These are phyloP conservation scores for Magnusiomyces paraingens DNA, from an alignment of 1,139 yeast genomes.

Conservation along the genomic window DNA sequence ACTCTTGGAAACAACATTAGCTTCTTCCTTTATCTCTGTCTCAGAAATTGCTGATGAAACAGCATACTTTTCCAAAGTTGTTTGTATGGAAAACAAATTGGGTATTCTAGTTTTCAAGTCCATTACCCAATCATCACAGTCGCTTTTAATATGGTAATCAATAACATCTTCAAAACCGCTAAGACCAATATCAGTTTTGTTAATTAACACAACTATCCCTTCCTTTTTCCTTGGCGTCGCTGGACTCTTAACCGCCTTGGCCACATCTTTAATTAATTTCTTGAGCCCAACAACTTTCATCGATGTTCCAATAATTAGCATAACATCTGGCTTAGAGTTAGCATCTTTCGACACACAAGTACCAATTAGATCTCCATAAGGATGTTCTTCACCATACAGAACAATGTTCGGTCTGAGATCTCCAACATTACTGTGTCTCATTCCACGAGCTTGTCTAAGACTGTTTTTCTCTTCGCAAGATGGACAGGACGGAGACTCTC, in stretches of 20 bases:
- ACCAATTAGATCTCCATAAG: slow-evolving; percentile 60
- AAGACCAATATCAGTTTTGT: slow-evolving; percentile 45
- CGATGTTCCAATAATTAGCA: slow-evolving; percentile 71
- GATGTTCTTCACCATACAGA: slow-evolving; percentile 74
- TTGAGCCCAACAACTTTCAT: slow-evolving; percentile 69
- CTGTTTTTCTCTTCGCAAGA: slow-evolving; percentile 48
- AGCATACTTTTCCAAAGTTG: slow-evolving; percentile 31
- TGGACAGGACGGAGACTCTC: slow-evolving; percentile 59
- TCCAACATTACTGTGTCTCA: slow-evolving; percentile 58
- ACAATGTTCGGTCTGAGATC: slow-evolving; percentile 68
- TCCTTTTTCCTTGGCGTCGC: slow-evolving; percentile 25
- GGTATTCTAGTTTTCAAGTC: slow-evolving; percentile 49
- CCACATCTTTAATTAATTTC: slow-evolving; percentile 53
- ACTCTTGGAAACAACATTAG: too few relatives aligned
- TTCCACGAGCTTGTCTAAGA: slow-evolving; percentile 52
- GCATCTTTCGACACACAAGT: slow-evolving; percentile 52
- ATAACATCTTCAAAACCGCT: slow-evolving; percentile 49
- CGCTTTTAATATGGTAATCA: slow-evolving; percentile 69
- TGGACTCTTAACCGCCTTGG: slow-evolving; percentile 34
- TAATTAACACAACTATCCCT: slow-evolving; percentile 59
- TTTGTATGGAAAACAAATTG: slow-evolving; percentile 50
- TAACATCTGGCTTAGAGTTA: slow-evolving; percentile 50
- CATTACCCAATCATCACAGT: slow-evolving; percentile 75
- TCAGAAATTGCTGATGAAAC: not conserved
- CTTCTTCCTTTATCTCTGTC: too few relatives aligned